Conservation (phyloP, 352 stramenopile genomes). For the Phytophthora colocasiae region DNA sequence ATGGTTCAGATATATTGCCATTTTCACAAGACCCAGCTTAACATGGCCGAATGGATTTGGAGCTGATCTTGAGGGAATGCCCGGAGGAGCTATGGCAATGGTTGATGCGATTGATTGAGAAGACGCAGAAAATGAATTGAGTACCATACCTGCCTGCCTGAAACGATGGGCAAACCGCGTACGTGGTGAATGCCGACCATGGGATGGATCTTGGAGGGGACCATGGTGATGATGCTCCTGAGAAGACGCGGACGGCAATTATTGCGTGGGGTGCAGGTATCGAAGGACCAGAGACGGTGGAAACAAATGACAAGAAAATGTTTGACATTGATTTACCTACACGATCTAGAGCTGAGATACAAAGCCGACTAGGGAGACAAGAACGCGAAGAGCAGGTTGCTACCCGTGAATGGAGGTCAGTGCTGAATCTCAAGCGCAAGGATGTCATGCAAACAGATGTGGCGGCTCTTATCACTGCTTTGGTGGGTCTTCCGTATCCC, state of each 20-base stretch:
- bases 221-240: conserved; percentile 75
- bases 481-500: conserved; percentile 74
- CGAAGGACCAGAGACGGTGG: conserved; percentile 28
- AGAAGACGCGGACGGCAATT: conserved; percentile 80
- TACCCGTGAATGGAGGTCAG: conserved; percentile 46
- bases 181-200: conserved; percentile 84
- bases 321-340: conserved; percentile 74
- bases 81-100: conserved; percentile 79
- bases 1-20: conserved; percentile 87
- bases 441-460: conserved; percentile 89
- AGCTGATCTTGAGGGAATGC: conserved; percentile 72
- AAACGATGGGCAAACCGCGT: conserved; percentile 72
- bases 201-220: conserved; percentile 84
- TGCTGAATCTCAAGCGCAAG: conserved; percentile 58
- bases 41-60: conserved; percentile 83
- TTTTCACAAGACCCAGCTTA: too few species aligned
- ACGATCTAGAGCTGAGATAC: conserved; percentile 62
- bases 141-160: too few species aligned
- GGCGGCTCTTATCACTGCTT: conserved; percentile 66
- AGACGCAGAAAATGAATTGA: conserved; percentile 56
- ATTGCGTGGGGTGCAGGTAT: conserved; percentile 83
- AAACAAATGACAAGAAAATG: background rate
- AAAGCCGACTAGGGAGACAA: conserved; percentile 53
- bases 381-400: conserved; percentile 50
- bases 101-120: conserved; percentile 82